Base-by-base conservation (phyloP, 495 filamentous ascomycete species). In the Penicillium pancosmium region DNA sequence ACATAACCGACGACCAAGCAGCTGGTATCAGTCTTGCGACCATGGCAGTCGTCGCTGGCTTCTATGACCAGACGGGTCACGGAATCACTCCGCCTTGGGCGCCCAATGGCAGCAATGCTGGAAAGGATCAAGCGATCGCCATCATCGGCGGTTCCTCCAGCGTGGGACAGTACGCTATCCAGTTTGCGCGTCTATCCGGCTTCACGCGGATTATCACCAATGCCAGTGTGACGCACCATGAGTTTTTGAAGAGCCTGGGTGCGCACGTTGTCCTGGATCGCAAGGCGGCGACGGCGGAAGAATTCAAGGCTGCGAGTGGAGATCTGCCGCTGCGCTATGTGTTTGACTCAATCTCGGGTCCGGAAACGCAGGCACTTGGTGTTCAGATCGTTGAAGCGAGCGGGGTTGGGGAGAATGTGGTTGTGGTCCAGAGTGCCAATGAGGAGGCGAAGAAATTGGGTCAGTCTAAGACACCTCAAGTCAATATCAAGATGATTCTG, bases 111-210 rank as follows among this genome's bases (percentile, higher is more conserved):
- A 61, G 58, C 15, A 54, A 73, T 19, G 76, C 64, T 46, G 65
- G 61, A 10, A 59, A 46, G 1, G 65, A 61, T n/a, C 52, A 67
- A 18, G 65, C 65, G 1, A 73, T 80, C 23, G 64, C 80, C n/a
- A 62, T 83, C 41, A 78, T 79, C 68, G 81, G 80, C 9, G 81
- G 67, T 6, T 63, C 75, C n/a, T 74, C 73, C 11, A 75, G 71
- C 27, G 70, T 82, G 9, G 79, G 80, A 0, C 72, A 67, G 19
- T 67, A 71, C 46, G 70, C 70, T 0, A 69, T 83, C 5, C 80
- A 84, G 58, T 36, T 73, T 11, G 79, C 78, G 4, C 68, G 66
- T 15, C 51, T 70, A 4, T 52, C 77, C 2, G 80, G 81, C 1
- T 81, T 75, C 51, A 52, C 58, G 19, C 69, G 65, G 5, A 78